phyloP scores from a whole-genome alignment of 192 early-diverging fungal species.

The Allomyces javanicus region DNA sequence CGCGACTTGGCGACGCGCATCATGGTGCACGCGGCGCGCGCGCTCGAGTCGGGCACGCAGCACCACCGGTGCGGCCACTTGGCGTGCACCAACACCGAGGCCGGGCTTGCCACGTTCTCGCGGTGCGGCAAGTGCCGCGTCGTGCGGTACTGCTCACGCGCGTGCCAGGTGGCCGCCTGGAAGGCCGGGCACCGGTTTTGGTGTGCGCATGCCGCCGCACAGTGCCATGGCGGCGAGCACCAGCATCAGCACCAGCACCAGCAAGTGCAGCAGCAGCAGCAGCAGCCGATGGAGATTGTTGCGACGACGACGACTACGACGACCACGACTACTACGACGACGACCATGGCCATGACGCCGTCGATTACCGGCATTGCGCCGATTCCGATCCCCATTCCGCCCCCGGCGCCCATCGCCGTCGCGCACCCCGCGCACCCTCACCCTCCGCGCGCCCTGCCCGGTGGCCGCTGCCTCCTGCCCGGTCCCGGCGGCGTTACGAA shows the following conservation, averaged over 20 bases:
- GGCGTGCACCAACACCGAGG: constrained; percentile 1
- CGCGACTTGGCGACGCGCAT: neutral
- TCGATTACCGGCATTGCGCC: too few relatives aligned
- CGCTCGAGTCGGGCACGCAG: neutral
- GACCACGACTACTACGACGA: too few relatives aligned
- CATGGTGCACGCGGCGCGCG: neutral
- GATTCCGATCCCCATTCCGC: too few relatives aligned
- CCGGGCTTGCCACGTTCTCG: neutral
- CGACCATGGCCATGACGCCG: too few relatives aligned
- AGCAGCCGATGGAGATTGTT: too few relatives aligned
- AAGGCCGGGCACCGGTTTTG: constrained; percentile 1
- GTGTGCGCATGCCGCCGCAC: neutral
- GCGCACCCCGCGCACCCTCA: too few relatives aligned
- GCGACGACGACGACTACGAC: too few relatives aligned
- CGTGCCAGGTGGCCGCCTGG: constrained; percentile 2
- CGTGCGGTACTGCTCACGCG: constrained; percentile 2
- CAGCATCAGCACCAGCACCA: neutral
- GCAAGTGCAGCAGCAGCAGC: too few relatives aligned
- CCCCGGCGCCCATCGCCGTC: too few relatives aligned
- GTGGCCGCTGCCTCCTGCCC: too few relatives aligned
- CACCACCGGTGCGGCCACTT: constrained; percentile 1
- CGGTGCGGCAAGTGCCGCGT: constrained; percentile 1
- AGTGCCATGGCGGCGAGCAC: neutral
- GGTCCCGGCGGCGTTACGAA: too few relatives aligned
- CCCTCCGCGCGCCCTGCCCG: too few relatives aligned